Base-by-base conservation (phyloP, 306 rosid species). In the Fragaria ananassa region DNA sequence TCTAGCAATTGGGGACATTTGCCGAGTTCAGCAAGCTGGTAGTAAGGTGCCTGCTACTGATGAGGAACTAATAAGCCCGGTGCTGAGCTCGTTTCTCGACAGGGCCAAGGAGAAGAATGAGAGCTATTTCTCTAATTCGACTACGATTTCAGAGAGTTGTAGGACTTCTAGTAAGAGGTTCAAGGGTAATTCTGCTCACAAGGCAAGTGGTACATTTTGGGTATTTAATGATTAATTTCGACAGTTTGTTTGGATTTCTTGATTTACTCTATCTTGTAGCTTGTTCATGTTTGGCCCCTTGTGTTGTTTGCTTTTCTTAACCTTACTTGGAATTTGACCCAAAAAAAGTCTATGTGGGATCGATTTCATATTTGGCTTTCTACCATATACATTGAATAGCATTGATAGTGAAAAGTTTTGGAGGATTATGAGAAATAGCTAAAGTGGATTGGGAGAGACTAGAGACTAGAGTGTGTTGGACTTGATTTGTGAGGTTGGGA, bases 1-100 rank as follows among this genome's bases (percentile, higher is more conserved):
- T 37, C 31, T 82, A 37, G 17, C 45, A 17, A 47, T 91, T 50
- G 91, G 68, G 9, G 74, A 79, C 56, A 86, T 90, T 46, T 93
- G 97, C 68, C 17, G 70, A 54, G 79, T 89, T 64, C 88, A 1
- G 15, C n/a, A 6, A 6, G 2, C 44, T 41, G 44, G 41, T 37
- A 37, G 7, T 37, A 37, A 37, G 41, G 41, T 37, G 41, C 7
- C 7, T 37, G 41, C 41, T 37, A 41, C 44, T 37, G 44, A 27
- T 41, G 3, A 54, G 13, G 78, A 85, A 75, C 34, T 70, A 19
- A 39, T 68, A 19, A 78, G 88, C 79, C 82, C 90, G 29, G 63
- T 8, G 39, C 81, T 93, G 81, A 57, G 45, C 11, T 63, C 69
- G 1, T 63, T 63, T 63, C 69, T 63, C 6, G 10, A 63, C 1